A percentile compares a stretch with the other conserved stretches of the same genome.
Evolutionary conservation across 371 early-diverging fungal genomes (phyloP).

Genomic region (Zychaea mexicana): DNA sequence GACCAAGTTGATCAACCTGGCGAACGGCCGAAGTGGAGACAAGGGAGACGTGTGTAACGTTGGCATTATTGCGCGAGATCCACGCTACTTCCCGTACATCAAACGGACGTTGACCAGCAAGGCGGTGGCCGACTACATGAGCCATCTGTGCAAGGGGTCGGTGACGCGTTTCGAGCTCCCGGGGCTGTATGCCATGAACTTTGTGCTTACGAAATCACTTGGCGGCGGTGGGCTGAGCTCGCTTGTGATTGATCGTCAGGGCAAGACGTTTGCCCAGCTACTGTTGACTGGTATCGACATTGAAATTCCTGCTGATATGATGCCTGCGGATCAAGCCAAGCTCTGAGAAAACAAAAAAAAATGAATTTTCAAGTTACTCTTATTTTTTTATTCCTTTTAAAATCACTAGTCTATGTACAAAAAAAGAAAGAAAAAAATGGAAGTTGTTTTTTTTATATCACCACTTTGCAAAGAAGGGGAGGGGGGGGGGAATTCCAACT

Average conservation of each 20-base stretch:
- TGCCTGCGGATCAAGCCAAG: conserved; percentile 34
- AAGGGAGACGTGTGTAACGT: conserved; percentile 77
- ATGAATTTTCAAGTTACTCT: not conserved
- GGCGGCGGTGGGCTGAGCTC: conserved; percentile 77
- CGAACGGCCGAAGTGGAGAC: conserved; percentile 76
- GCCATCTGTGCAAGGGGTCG: conserved; percentile 63
- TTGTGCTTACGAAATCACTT: conserved; percentile 68
- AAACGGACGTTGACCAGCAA: conserved; percentile 41
- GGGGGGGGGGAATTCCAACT: not conserved
- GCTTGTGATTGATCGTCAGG: conserved; percentile 70
- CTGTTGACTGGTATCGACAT: conserved; percentile 58
- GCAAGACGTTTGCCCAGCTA: conserved; percentile 76
- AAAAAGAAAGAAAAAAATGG: not conserved
- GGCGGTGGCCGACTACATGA: conserved; percentile 62
- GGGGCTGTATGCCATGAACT: conserved; percentile 67
- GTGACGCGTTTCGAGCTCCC: conserved; percentile 71
- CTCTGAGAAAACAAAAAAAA: conserved; percentile 47
- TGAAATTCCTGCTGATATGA: conserved; percentile 57
- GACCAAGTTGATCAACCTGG: conserved; percentile 61
- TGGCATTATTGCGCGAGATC: conserved; percentile 68
- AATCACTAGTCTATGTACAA: not conserved
- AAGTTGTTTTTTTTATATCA: not conserved
- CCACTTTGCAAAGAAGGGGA: not conserved
- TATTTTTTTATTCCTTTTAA: not conserved
- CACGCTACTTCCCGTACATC: conserved; percentile 57